A percentile compares a stretch with the other conserved stretches of the same genome.
phyloP scores from a whole-genome alignment of 2,329 filamentous ascomycete genomes.

The Cladosporium austrohemisphaericum region DNA sequence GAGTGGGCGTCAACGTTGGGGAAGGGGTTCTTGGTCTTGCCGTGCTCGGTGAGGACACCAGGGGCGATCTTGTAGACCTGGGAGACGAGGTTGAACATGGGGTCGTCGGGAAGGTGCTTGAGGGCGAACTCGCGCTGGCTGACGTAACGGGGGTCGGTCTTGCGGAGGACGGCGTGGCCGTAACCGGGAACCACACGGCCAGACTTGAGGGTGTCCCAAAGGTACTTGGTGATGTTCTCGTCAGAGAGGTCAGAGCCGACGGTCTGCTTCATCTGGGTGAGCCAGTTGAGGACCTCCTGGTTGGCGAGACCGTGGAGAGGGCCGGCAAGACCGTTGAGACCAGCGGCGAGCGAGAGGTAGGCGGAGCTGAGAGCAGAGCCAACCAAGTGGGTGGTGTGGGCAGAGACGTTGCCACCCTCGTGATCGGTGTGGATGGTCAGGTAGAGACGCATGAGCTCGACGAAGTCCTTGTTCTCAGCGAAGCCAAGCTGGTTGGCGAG shows the following conservation, averaged over 20 bases:
- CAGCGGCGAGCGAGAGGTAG: slow-evolving; percentile 92
- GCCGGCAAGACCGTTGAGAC: slow-evolving; percentile 95
- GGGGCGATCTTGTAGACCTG: slow-evolving; percentile 99
- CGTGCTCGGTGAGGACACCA: slow-evolving; percentile 95
- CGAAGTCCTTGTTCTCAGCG: slow-evolving; percentile 88
- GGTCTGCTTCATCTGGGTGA: slow-evolving; percentile 95
- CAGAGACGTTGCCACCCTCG: slow-evolving; percentile 98
- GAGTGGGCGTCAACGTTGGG: slow-evolving; percentile 99
- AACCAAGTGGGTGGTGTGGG: slow-evolving; percentile 97
- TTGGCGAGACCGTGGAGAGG: slow-evolving; percentile 98
- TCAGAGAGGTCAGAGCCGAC: slow-evolving; percentile 94
- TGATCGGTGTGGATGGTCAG: slow-evolving; percentile 99
- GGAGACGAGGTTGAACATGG: slow-evolving; percentile 99
- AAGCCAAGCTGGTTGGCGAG: slow-evolving; percentile 99
- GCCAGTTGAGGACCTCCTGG: slow-evolving; percentile 99
- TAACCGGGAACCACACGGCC: slow-evolving; percentile 97
- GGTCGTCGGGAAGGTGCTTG: slow-evolving; percentile 89
- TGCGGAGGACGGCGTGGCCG: slow-evolving; percentile 97
- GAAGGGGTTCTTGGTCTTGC: slow-evolving; percentile 99
- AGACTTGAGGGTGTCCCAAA: slow-evolving; percentile 93
- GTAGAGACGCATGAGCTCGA: slow-evolving; percentile 98
- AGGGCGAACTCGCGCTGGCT: slow-evolving; percentile 97
- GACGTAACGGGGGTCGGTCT: slow-evolving; percentile 98
- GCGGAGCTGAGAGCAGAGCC: slow-evolving; percentile 95
- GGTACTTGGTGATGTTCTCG: slow-evolving; percentile 95